Conservation (phyloP, 2,329 filamentous ascomycete species). For the Alternaria sp. region DNA sequence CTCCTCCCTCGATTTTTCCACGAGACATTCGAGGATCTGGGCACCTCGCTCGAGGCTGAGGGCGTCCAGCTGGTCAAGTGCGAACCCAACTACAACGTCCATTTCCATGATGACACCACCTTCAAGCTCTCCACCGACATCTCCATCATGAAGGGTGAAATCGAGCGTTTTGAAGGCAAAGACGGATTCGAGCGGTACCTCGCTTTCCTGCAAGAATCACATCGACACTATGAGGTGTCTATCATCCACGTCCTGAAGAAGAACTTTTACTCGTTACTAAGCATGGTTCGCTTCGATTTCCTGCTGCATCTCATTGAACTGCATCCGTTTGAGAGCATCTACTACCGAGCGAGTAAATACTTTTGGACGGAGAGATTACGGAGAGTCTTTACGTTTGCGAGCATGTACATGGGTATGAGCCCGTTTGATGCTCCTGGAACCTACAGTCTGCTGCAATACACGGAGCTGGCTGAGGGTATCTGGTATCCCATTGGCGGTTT, state of each 20-base stretch:
- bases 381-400: constrained; percentile 77
- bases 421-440: constrained; percentile 79
- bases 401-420: constrained; percentile 85
- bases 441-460: constrained; percentile 77
- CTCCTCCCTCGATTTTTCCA: constrained; percentile 75
- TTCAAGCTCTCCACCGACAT: constrained; percentile 74
- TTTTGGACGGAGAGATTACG: constrained; percentile 74
- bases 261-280: constrained; percentile 70
- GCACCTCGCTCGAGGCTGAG: constrained; percentile 70
- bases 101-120: constrained; percentile 72
- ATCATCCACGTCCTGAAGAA: constrained; percentile 70
- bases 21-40: constrained; percentile 73
- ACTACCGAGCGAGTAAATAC: constrained; percentile 69
- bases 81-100: constrained; percentile 78
- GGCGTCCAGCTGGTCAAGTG: constrained; percentile 75
- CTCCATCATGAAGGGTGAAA: constrained; percentile 72
- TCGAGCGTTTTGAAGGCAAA: constrained; percentile 76
- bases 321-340: constrained; percentile 77
- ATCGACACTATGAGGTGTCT: constrained; percentile 74
- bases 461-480: constrained; percentile 77
- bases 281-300: constrained; percentile 67
- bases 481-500: constrained; percentile 79
- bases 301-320: constrained; percentile 66
- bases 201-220: constrained; percentile 70
- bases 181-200: constrained; percentile 76